Evolutionary conservation across 2,329 filamentous ascomycete species (phyloP).

Genomic region (Trichoderma aggressivum): DNA sequence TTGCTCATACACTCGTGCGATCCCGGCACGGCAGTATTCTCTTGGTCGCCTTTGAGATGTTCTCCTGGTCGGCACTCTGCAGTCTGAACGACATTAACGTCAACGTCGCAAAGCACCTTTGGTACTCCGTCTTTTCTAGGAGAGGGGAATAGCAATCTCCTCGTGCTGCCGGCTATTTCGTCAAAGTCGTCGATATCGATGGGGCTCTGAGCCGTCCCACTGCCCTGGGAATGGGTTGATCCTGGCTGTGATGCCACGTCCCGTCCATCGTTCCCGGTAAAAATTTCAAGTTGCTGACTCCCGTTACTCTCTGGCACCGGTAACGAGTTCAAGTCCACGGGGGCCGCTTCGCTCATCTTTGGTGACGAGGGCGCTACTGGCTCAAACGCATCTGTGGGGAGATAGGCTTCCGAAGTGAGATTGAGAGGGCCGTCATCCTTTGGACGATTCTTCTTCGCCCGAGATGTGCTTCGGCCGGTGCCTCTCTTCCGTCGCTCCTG

Average conservation of each 20-base stretch:
- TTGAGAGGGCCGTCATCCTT: conserved; percentile 46
- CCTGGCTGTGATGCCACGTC: conserved; percentile 31
- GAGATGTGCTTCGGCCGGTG: conserved; percentile 39
- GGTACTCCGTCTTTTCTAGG: conserved; percentile 63
- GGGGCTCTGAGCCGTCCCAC: conserved; percentile 55
- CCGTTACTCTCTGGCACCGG: neutral
- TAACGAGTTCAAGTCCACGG: neutral
- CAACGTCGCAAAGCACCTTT: conserved; percentile 59
- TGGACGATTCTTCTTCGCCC: conserved; percentile 47
- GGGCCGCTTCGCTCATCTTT: conserved; percentile 24
- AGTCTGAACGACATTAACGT: conserved; percentile 50
- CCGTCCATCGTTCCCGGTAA: neutral
- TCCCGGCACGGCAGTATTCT: conserved; percentile 45
- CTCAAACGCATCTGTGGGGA: conserved; percentile 51
- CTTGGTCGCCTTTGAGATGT: conserved; percentile 38
- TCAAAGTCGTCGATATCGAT: conserved; percentile 50
- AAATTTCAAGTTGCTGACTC: neutral
- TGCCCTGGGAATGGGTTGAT: conserved; percentile 54
- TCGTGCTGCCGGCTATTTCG: conserved; percentile 53
- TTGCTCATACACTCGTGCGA: conserved; percentile 26
- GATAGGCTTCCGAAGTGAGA: conserved; percentile 52
- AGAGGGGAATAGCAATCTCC: conserved; percentile 73
- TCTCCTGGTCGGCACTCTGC: conserved; percentile 38
- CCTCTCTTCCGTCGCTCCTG: conserved; percentile 51
- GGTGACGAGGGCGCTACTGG: conserved; percentile 42